Evolutionary conservation across 2,329 filamentous ascomycete genomes (phyloP).

Genomic region (Pseudocercospora ulei): DNA sequence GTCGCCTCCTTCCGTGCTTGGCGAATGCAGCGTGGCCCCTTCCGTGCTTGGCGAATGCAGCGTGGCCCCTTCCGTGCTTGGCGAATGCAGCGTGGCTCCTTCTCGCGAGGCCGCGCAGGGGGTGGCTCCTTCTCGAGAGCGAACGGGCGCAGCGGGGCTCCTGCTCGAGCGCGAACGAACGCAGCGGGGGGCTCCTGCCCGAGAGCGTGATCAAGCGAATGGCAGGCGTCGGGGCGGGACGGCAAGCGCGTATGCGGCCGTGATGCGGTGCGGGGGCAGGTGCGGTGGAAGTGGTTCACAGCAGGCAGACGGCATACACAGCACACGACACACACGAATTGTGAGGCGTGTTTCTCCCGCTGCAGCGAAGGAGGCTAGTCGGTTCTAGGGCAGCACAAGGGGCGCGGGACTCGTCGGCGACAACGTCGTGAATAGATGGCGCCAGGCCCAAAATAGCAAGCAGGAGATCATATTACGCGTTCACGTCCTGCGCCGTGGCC

Average conservation of each 20-base stretch:
- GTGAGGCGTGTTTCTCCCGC: not conserved
- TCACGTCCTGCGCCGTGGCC: not conserved
- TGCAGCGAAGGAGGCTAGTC: not conserved
- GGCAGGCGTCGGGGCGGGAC: constrained; percentile 10
- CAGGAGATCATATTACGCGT: constrained; percentile 6
- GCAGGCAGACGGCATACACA: too few species aligned
- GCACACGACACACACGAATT: not conserved
- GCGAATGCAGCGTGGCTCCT: too few species aligned
- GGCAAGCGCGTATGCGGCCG: constrained; percentile 13
- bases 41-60: too few species aligned
- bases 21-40: too few species aligned
- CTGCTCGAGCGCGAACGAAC: not conserved
- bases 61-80: too few species aligned
- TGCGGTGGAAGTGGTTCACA: not conserved
- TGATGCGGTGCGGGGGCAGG: not conserved
- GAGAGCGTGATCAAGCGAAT: constrained; percentile 15
- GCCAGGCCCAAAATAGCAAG: constrained; percentile 3
- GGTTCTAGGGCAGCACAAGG: too few species aligned
- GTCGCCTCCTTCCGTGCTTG: too few species aligned
- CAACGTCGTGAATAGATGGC: constrained; percentile 11
- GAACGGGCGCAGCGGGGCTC: constrained; percentile 1
- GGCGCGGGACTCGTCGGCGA: too few species aligned
- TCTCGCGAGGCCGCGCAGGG: not conserved
- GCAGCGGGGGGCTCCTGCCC: too few species aligned
- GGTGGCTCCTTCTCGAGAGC: not conserved